phyloP scores from a whole-genome alignment of 75 land plant genomes.

The Ceratopteris richardii region DNA sequence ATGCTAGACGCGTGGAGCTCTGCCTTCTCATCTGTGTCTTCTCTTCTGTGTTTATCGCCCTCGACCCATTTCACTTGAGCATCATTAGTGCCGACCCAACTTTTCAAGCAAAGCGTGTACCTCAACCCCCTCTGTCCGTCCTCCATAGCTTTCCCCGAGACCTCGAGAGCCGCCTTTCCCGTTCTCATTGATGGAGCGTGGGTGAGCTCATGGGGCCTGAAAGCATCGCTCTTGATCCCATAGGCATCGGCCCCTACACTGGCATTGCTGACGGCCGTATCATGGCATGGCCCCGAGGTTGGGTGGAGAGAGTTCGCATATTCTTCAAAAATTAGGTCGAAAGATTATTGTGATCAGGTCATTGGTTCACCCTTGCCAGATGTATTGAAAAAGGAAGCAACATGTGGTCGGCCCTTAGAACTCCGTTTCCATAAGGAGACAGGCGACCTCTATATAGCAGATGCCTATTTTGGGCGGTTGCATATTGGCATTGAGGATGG shows the following conservation, averaged over 20 bases:
- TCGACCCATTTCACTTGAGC: conserved; percentile 5
- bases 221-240: conserved; percentile 71
- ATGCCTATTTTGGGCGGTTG: conserved; percentile 33
- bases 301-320: conserved; percentile 55
- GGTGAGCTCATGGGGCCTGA: conserved; percentile 70
- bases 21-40: too few relatives aligned
- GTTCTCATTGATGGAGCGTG: conserved; percentile 40
- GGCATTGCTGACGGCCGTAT: conserved; percentile 91
- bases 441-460: conserved; percentile 35
- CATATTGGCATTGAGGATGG: conserved; percentile 31
- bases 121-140: conserved; percentile 11
- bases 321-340: too few relatives aligned
- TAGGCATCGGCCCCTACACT: conserved; percentile 79
- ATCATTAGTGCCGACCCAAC: conserved; percentile 2
- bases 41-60: background rate
- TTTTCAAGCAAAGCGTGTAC: background rate
- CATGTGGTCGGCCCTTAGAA: conserved; percentile 77
- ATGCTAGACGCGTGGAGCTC: too few relatives aligned
- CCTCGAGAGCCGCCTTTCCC: conserved; percentile 35
- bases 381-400: conserved; percentile 23
- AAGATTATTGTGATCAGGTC: too few relatives aligned
- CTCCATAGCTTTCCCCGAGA: conserved; percentile 35
- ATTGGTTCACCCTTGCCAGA: too few relatives aligned
- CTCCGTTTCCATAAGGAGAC: conserved; percentile 49
- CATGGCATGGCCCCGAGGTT: conserved; percentile 40